phyloP scores from a whole-genome alignment of 2,329 filamentous ascomycete genomes.

The Taxawa tesnikishii region DNA sequence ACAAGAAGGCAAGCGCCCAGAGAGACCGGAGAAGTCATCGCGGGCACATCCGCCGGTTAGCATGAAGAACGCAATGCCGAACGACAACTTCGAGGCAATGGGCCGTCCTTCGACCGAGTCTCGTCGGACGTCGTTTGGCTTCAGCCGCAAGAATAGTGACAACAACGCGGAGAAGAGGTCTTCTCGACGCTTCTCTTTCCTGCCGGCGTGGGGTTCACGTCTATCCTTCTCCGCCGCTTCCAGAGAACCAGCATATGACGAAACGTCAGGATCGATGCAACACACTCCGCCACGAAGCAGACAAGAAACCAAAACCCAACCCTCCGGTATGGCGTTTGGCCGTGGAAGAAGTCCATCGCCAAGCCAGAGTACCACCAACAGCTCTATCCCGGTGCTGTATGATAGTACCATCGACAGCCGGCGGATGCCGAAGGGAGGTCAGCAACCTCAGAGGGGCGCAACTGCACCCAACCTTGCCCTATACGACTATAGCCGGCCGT shows the following conservation, averaged over 20 bases:
- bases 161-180: slow-evolving; percentile 24
- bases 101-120: slow-evolving; percentile 36
- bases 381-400: slow-evolving; percentile 30
- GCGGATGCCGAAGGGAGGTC: slow-evolving; percentile 10
- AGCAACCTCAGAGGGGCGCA: slow-evolving; percentile 12
- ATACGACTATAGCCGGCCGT: neutral
- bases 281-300: slow-evolving; percentile 19
- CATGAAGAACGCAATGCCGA: slow-evolving; percentile 63
- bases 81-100: slow-evolving; percentile 38
- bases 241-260: slow-evolving; percentile 22
- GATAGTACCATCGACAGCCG: slow-evolving; percentile 18
- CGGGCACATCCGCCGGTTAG: slow-evolving; percentile 81
- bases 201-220: slow-evolving; percentile 36
- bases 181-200: slow-evolving; percentile 36
- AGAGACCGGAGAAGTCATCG: slow-evolving; percentile 42
- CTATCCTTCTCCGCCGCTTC: slow-evolving; percentile 24
- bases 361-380: slow-evolving; percentile 29
- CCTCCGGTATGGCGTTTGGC: slow-evolving; percentile 29
- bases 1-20: slow-evolving; percentile 10
- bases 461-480: slow-evolving; percentile 13
- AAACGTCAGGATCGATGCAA: slow-evolving; percentile 20
- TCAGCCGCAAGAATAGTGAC: slow-evolving; percentile 33
- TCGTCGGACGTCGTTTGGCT: slow-evolving; percentile 36
- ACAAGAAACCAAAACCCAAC: slow-evolving; percentile 18
- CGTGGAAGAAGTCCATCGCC: slow-evolving; percentile 29